Conservation (phyloP, 2,329 filamentous ascomycete species). For the Cladophialophora yegresii region DNA sequence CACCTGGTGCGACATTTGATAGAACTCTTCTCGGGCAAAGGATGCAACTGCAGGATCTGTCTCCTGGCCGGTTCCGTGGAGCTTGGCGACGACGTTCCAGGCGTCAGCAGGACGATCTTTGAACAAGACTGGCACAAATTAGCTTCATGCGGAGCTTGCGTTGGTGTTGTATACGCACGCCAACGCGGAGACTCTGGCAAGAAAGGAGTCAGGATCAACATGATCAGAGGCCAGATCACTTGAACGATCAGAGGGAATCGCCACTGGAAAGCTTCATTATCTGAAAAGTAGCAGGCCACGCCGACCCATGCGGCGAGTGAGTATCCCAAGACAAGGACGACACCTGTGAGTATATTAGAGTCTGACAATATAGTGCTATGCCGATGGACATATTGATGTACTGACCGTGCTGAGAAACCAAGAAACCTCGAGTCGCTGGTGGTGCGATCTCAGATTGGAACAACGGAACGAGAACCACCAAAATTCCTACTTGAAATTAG, state of each 20-base stretch:
- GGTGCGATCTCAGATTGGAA: constrained; percentile 21
- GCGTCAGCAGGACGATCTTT: constrained; percentile 32
- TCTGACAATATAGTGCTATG: too few species aligned
- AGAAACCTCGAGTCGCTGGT: constrained; percentile 17
- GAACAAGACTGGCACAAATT: constrained; percentile 19
- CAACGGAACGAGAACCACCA: constrained; percentile 13
- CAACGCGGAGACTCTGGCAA: constrained; percentile 38
- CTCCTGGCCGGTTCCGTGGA: constrained; percentile 25
- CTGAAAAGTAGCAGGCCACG: constrained; percentile 7
- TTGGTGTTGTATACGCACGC: neutral
- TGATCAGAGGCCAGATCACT: constrained; percentile 17
- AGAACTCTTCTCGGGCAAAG: constrained; percentile 18
- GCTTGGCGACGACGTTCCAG: constrained; percentile 21
- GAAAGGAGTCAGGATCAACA: constrained; percentile 45
- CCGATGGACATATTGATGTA: too few species aligned
- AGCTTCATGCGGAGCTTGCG: neutral
- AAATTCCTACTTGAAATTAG: too few species aligned
- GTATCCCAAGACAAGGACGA: constrained; percentile 15
- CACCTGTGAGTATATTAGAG: too few species aligned
- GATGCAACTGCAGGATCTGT: neutral
- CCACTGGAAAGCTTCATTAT: constrained; percentile 8
- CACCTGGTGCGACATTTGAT: constrained; percentile 13
- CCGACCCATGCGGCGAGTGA: constrained; percentile 17
- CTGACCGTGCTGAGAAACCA: constrained; percentile 19
- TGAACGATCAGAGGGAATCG: constrained; percentile 17